Percentiles rank a stretch among this genome's conserved stretches.
Evolutionary conservation across 1,284 basidiomycete species (phyloP).

Genomic region (Meripilus lineatus): DNA sequence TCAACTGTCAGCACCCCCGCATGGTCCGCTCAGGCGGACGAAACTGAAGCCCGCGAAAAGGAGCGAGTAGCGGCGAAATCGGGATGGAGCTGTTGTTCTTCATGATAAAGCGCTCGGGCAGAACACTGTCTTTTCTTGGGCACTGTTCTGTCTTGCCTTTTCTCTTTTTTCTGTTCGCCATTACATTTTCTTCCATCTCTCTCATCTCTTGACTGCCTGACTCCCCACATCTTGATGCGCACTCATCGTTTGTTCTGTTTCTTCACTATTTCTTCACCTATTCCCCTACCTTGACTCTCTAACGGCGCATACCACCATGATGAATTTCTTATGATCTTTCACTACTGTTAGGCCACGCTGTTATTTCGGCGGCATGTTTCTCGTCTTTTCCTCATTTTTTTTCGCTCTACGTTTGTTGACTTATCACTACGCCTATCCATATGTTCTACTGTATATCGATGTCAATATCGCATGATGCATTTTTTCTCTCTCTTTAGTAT

Average conservation of each 20-base stretch:
- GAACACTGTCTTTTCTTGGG: constrained; percentile 8
- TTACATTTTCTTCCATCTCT: constrained; percentile 4
- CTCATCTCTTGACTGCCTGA: constrained; percentile 3
- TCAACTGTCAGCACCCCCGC: constrained; percentile 54
- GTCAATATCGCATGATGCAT: too few species aligned
- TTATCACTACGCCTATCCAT: not conserved
- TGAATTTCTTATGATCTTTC: not conserved
- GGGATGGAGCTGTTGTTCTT: constrained; percentile 63
- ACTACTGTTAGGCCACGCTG: not conserved
- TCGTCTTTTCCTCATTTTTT: constrained; percentile 22
- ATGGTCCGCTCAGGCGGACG: constrained; percentile 76
- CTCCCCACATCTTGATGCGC: constrained; percentile 5
- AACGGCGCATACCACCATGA: not conserved
- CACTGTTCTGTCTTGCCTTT: constrained; percentile 7
- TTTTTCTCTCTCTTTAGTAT: too few species aligned
- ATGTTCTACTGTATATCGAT: constrained; percentile 9
- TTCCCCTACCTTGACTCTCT: constrained; percentile 11
- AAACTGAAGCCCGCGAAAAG: constrained; percentile 71
- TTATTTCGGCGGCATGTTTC: constrained; percentile 14
- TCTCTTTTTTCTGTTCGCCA: constrained; percentile 2
- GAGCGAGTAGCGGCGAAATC: constrained; percentile 43
- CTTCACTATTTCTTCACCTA: constrained; percentile 4
- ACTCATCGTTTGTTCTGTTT: constrained; percentile 11
- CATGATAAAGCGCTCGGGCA: constrained; percentile 24
- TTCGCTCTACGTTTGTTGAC: constrained; percentile 19